phyloP scores from a whole-genome alignment of 1,139 yeast genomes.

The Blastobotrys elegans region DNA sequence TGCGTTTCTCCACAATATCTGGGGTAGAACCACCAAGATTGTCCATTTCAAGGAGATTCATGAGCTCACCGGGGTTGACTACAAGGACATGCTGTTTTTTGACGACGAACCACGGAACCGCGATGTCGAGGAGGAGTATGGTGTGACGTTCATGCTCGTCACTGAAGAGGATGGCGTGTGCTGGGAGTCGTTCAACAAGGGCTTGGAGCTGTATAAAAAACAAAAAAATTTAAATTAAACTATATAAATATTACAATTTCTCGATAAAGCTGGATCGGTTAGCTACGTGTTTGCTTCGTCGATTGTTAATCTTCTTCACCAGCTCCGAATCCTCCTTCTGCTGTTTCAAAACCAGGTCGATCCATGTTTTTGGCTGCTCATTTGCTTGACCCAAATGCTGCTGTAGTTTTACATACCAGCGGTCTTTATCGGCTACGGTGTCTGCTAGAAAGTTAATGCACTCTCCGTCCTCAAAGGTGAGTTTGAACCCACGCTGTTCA shows the following conservation, averaged over 20 bases:
- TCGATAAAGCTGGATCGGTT: constrained; percentile 7
- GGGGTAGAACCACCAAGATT: constrained; percentile 64
- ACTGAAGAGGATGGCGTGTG: constrained; percentile 48
- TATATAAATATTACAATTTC: neutral
- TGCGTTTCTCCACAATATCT: constrained; percentile 53
- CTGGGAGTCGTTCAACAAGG: constrained; percentile 39
- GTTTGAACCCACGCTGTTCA: constrained; percentile 44
- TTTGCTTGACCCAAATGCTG: neutral
- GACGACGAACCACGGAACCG: constrained; percentile 66
- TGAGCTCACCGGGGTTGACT: constrained; percentile 43
- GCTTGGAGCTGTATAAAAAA: constrained; percentile 16
- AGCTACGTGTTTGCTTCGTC: neutral
- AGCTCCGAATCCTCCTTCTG: neutral
- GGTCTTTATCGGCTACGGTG: constrained; percentile 44
- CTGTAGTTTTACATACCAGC: constrained; percentile 44
- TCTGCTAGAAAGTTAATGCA: constrained; percentile 63
- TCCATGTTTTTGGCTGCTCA: neutral
- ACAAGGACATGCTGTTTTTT: constrained; percentile 52
- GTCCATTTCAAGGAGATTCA: constrained; percentile 49
- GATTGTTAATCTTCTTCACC: neutral
- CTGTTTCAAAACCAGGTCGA: constrained; percentile 5
- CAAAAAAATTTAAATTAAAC: neutral
- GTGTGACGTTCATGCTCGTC: constrained; percentile 58
- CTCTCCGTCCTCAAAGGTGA: constrained; percentile 53
- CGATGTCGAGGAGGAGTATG: constrained; percentile 53